Conservation (phyloP, 1,139 yeast genomes). For the Blastobotrys indianensis region DNA sequence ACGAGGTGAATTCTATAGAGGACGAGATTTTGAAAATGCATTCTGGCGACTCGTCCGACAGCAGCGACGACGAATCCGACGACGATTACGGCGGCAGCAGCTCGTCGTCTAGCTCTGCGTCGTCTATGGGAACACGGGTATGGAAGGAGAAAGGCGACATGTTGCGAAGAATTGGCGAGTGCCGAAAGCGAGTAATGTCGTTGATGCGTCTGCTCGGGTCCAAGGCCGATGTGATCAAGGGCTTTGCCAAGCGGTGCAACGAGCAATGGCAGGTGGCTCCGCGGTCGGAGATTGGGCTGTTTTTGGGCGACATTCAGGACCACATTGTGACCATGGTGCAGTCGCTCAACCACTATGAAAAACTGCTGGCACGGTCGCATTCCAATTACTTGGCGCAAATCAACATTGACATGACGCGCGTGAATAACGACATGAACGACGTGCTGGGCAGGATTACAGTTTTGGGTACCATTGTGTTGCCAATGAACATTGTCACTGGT, state of each 20-base stretch:
- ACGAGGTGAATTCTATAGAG: slow-evolving; percentile 89
- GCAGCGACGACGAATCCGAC: slow-evolving; percentile 33
- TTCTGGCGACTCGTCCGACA: slow-evolving; percentile 11
- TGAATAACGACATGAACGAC: slow-evolving; percentile 77
- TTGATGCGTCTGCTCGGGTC: slow-evolving; percentile 85
- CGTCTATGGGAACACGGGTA: slow-evolving; percentile 2
- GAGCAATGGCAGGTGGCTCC: slow-evolving; percentile 48
- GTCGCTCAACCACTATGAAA: slow-evolving; percentile 81
- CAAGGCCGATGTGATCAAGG: slow-evolving; percentile 93
- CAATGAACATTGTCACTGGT: slow-evolving; percentile 86
- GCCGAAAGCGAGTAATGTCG: slow-evolving; percentile 87
- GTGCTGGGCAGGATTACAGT: slow-evolving; percentile 85
- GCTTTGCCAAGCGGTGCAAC: slow-evolving; percentile 95
- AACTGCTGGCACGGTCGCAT: slow-evolving; percentile 87
- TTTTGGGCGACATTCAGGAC: slow-evolving; percentile 95
- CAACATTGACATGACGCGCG: slow-evolving; percentile 84
- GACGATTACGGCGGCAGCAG: slow-evolving; percentile 5
- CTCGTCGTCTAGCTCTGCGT: slow-evolving; percentile 3
- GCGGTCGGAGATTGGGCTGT: slow-evolving; percentile 46
- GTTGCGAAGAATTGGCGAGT: slow-evolving; percentile 79
- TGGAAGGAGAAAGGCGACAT: slow-evolving; percentile 34
- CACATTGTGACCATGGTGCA: slow-evolving; percentile 96
- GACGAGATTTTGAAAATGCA: slow-evolving; percentile 36
- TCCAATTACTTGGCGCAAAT: slow-evolving; percentile 88
- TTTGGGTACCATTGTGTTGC: slow-evolving; percentile 85